Conservation (phyloP, 805 yeast species). For the Candida corydali region DNA sequence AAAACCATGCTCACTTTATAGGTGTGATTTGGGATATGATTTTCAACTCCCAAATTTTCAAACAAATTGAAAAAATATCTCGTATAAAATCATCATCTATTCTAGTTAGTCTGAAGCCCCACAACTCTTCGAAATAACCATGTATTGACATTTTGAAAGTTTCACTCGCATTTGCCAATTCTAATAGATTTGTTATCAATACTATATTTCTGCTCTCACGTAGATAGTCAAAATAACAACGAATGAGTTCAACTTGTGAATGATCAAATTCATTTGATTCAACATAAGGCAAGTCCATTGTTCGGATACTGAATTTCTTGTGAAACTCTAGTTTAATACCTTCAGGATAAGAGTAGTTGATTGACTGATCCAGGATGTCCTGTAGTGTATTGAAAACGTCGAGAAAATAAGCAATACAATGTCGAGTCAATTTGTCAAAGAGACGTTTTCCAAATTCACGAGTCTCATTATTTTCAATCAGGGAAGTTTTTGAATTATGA, state of each 20-base stretch:
- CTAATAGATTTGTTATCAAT: not conserved
- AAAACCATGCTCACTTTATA: not conserved
- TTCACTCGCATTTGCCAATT: not conserved
- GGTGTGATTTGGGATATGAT: not conserved
- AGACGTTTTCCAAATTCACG: no score
- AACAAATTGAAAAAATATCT: conserved; percentile 4
- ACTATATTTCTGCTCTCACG: conserved; percentile 1
- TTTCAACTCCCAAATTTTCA: conserved; percentile 6
- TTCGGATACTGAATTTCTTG: not conserved
- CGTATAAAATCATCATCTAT: not conserved
- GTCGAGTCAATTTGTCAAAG: not conserved
- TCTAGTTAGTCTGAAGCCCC: not conserved
- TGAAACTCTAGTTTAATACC: conserved; percentile 4
- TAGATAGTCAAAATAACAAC: not conserved
- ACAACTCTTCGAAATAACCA: conserved; percentile 2
- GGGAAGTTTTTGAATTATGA: not conserved
- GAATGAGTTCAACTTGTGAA: not conserved
- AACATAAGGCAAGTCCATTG: not conserved
- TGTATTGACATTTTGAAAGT: conserved; percentile 1
- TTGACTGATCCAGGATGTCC: not conserved
- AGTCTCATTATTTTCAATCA: no score
- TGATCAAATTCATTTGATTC: not conserved
- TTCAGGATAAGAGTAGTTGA: not conserved
- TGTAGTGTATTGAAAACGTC: conserved; percentile 3
- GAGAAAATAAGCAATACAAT: not conserved